Base-by-base conservation (phyloP, 1,284 basidiomycete species). In the Ustilago esculenta region DNA sequence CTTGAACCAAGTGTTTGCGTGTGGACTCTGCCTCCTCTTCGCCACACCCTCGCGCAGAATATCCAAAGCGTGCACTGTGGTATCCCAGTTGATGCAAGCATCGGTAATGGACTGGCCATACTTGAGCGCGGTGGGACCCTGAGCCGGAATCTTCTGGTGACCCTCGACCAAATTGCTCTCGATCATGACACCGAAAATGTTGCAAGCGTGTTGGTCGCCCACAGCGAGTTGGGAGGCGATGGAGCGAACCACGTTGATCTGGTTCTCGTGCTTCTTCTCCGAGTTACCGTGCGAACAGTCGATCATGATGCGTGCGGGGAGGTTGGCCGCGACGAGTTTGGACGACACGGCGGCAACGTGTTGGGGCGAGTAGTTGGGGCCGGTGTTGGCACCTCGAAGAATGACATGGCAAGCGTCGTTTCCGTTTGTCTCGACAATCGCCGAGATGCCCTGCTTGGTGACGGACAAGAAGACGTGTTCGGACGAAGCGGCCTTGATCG, bases 401-500 rank as follows among this genome's bases (percentile, higher is more conserved):
- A 81, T 81, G 43, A 81, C 73, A 47, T 81, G 80, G 69, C 80
- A 81, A 8, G 72, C 63, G 35, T 81, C 75, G 55, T 81, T 81
- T n/a, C 80, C 80, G 39, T 71, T 68, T 29, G 79, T 81, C 70
- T 71, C 76, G 20, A 82, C 80, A 39, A 82, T 82, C 30, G 81
- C 81, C 2, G 76, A 76, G 35, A 82, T 80, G 65, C 92, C 94
- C 66, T 95, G 91, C 80, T 92, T 90, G 47, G 94, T 97, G 67
- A 99, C 94, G 79, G 94, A 94, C 88, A 99, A 92, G 87, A 99
- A 99, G 51, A 91, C 91, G 84, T 98, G 95, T 17, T 93, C 91
- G 82, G 93, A 90, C 6, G 89, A 90, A 11, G 93, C 89, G 0
- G 92, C 90, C 68, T 90, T 89, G 91, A 98, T 98, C 14, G 96